Evolutionary conservation across 2,329 filamentous ascomycete species (phyloP), one percentile per base, ranked within the genome.

Genomic region (Arthrobotrys iridis): DNA sequence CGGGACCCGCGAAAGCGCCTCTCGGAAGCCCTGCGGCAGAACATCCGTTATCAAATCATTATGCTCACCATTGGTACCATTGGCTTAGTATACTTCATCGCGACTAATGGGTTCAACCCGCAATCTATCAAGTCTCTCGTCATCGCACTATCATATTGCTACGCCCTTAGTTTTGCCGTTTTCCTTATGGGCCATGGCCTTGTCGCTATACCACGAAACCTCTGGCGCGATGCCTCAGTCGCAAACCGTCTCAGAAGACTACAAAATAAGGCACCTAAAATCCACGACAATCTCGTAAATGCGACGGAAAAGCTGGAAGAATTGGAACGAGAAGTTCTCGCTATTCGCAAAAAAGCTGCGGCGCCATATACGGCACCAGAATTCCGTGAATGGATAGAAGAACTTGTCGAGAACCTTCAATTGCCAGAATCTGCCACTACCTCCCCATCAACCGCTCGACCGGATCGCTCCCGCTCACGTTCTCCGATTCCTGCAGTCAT

Each of bases 141-240:
- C 77, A 97, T 99, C 92, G 94, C 95, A 11, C 85, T 98, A 73
- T 92, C 94, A 37, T 99, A 99, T 82, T 92, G 93, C 74, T 98
- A 93, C 91, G 93, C 93, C 79, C 84, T 99, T 79, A 86, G 94
- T 3, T 86, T 98, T 60, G 95, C 93, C 48, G 97, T 99, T 77
- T 98, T 97, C 80, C 86, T 99, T 41, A 98, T 99, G 94, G 95
- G 95, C 4, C 95, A 99, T 82, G 95, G 95, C 5, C 85, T 99
- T 24, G 95, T 99, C 30, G 91, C 93, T 0, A 91, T 99, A 68
- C 95, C 95, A 0, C 87, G 94, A 77, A 88, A 88, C 37, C 84
- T 99, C 13, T 90, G 95, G 79, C 88, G 90, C 72, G 91, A 92
- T 80, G 90, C 93, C 30, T 93, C 89, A 80, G 88, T 93, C 48